Conservation (phyloP, 108 stramenopile genomes). For the Epithemia pelagica region DNA sequence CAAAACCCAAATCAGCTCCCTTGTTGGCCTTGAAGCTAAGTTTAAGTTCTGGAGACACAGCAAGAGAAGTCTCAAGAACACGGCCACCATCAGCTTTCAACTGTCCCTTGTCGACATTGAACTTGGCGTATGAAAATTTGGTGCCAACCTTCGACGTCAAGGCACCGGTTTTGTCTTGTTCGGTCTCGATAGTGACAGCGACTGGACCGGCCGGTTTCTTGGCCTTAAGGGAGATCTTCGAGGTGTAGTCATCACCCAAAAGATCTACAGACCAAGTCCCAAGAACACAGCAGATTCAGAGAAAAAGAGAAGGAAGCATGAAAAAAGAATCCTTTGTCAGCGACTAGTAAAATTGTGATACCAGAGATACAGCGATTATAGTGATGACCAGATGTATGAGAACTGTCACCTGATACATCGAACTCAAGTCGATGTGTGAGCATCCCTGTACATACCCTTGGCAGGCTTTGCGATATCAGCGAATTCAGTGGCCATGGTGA, state of each 20-base stretch:
- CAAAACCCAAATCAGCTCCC: slow-evolving; percentile 81
- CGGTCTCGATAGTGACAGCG: slow-evolving; percentile 83
- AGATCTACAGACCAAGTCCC: no score
- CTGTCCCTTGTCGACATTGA: slow-evolving; percentile 85
- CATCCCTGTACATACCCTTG: slow-evolving; percentile 37
- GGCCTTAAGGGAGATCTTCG: slow-evolving; percentile 75
- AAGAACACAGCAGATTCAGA: not conserved
- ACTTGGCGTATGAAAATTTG: slow-evolving; percentile 85
- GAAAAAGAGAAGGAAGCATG: slow-evolving; percentile 3
- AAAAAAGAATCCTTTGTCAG: not conserved
- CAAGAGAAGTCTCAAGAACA: slow-evolving; percentile 80
- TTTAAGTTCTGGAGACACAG: slow-evolving; percentile 63
- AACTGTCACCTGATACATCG: not conserved
- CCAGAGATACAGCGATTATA: slow-evolving; percentile 2
- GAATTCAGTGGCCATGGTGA: slow-evolving; percentile 75
- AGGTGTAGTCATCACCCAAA: slow-evolving; percentile 84
- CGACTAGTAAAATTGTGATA: not conserved
- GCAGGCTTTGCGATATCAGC: slow-evolving; percentile 77
- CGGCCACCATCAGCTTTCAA: slow-evolving; percentile 76
- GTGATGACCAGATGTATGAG: not conserved
- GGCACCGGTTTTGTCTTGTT: slow-evolving; percentile 58
- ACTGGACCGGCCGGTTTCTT: slow-evolving; percentile 85
- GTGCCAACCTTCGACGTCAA: slow-evolving; percentile 80
- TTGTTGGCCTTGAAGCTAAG: slow-evolving; percentile 87
- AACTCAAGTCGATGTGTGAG: not conserved